Evolutionary conservation across 352 stramenopile species (phyloP).

Genomic region (Phytophthora macrochlamydospora): DNA sequence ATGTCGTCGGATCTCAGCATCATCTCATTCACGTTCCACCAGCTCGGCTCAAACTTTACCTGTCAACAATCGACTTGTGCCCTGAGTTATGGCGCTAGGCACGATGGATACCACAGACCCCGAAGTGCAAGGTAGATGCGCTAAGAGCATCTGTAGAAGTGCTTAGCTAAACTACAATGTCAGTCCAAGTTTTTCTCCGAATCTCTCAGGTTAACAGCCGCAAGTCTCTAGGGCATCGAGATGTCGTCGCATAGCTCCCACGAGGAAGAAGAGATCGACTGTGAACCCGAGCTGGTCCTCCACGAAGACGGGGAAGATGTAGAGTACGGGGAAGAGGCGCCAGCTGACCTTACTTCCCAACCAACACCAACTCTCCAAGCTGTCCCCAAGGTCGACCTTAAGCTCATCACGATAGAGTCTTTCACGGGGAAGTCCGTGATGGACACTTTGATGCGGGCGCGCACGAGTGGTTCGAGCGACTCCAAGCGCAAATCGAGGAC

Average conservation of each 20-base stretch:
- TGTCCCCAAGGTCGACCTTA: conserved; percentile 2
- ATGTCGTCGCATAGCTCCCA: background rate
- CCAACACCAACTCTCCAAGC: background rate
- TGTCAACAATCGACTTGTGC: too few relatives aligned
- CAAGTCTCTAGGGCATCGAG: background rate
- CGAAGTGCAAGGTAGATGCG: too few relatives aligned
- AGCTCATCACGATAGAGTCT: background rate
- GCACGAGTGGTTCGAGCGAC: background rate
- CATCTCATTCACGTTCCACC: too few relatives aligned
- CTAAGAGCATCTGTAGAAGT: too few relatives aligned
- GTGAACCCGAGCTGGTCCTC: background rate
- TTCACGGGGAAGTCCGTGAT: background rate
- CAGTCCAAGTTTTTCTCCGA: too few relatives aligned
- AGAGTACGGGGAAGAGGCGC: background rate
- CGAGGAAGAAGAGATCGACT: background rate
- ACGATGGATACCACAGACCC: too few relatives aligned
- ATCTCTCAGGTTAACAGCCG: background rate
- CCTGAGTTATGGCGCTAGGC: too few relatives aligned
- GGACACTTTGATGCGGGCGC: background rate
- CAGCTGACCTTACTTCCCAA: background rate
- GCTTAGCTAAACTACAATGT: too few relatives aligned
- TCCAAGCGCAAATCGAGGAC: background rate
- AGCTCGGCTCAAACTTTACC: too few relatives aligned
- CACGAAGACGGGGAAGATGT: background rate
- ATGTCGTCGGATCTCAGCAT: too few relatives aligned